Evolutionary conservation across 768 basidiomycete species (phyloP).

Genomic region (Amanita muscaria): DNA sequence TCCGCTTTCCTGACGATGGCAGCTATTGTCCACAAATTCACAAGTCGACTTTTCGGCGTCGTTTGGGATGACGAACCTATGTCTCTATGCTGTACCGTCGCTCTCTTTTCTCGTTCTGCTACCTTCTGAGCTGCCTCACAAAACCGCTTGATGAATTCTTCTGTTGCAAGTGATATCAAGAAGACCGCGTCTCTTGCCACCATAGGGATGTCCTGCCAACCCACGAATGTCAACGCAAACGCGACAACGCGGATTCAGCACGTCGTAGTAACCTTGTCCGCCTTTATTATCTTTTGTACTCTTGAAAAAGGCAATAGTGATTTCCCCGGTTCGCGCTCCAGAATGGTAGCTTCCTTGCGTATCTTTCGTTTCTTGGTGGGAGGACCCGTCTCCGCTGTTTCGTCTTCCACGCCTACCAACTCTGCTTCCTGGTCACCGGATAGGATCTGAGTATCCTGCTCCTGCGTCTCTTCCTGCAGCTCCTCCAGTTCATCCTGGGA

Average conservation of each 20-base stretch:
- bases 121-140: slow-evolving; percentile 62
- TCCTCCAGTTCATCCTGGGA: slow-evolving; percentile 11
- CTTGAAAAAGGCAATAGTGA: slow-evolving; percentile 67
- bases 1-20: slow-evolving; percentile 56
- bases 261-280: slow-evolving; percentile 53
- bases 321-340: slow-evolving; percentile 44
- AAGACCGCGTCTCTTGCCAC: slow-evolving; percentile 72
- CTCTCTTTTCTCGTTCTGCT: slow-evolving; percentile 62
- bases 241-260: slow-evolving; percentile 1
- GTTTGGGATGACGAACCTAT: slow-evolving; percentile 42
- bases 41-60: background rate
- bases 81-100: slow-evolving; percentile 73
- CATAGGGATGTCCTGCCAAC: slow-evolving; percentile 59
- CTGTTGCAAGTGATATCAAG: slow-evolving; percentile 75
- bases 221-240: slow-evolving; percentile 1
- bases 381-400: slow-evolving; percentile 1
- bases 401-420: background rate
- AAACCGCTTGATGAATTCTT: slow-evolving; percentile 78
- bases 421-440: slow-evolving; percentile 8
- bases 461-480: slow-evolving; percentile 7
- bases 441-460: slow-evolving; percentile 4
- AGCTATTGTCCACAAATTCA: slow-evolving; percentile 28
- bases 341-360: slow-evolving; percentile 17
- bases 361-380: slow-evolving; percentile 5
- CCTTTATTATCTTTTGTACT: slow-evolving; percentile 80